Evolutionary conservation across 768 basidiomycete genomes (phyloP).

Genomic region (Hygrophorus russula): DNA sequence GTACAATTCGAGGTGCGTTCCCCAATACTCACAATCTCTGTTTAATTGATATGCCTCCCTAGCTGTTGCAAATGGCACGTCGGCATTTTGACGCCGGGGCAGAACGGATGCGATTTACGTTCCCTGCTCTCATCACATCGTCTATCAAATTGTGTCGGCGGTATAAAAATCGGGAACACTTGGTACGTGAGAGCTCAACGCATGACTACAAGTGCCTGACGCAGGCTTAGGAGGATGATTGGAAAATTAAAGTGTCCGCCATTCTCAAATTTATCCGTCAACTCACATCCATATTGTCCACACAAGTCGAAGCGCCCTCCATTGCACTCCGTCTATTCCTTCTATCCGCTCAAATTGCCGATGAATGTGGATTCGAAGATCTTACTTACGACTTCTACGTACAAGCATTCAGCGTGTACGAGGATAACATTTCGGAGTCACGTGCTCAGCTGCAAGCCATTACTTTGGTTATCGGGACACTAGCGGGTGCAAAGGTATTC

Average conservation of each 20-base stretch:
- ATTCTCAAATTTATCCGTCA: constrained; percentile 94
- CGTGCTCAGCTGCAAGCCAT: constrained; percentile 97
- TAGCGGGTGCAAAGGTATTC: constrained; percentile 87
- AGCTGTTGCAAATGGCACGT: constrained; percentile 88
- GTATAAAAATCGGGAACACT: constrained; percentile 74
- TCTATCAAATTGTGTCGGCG: constrained; percentile 87
- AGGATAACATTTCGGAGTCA: constrained; percentile 93
- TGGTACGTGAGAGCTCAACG: constrained; percentile 28
- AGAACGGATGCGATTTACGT: constrained; percentile 93
- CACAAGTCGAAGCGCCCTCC: constrained; percentile 85
- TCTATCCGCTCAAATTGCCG: constrained; percentile 89
- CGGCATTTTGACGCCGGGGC: constrained; percentile 86
- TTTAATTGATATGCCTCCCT: constrained; percentile 1
- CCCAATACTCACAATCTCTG: background rate
- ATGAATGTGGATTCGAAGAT: constrained; percentile 92
- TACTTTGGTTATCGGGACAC: constrained; percentile 83
- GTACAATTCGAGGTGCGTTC: constrained; percentile 78
- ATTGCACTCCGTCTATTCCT: constrained; percentile 92
- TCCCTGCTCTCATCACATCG: constrained; percentile 91
- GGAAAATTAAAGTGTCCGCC: constrained; percentile 74
- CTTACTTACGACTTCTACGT: constrained; percentile 97
- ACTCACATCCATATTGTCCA: constrained; percentile 84
- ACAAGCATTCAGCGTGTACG: constrained; percentile 95
- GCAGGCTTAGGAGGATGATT: constrained; percentile 60
- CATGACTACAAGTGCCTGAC: background rate